Percentiles rank a stretch among this genome's conserved stretches.
Conservation (phyloP, 306 rosid genomes). For the Erythrophleum fordii region DNA sequence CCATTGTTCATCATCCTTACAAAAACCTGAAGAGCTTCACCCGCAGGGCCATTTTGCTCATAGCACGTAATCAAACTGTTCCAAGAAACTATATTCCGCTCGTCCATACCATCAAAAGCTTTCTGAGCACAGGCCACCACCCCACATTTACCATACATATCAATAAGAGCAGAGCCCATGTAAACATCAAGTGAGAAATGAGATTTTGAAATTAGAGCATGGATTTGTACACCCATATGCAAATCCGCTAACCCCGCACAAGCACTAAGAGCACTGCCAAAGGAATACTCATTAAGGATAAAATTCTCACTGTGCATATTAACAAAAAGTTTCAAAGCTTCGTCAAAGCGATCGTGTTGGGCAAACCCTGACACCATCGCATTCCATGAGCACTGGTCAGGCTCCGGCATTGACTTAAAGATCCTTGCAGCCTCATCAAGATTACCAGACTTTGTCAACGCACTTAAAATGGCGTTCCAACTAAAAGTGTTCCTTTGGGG, state of each 20-base stretch:
- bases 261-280: constrained; percentile 62
- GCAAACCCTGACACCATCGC: constrained; percentile 56
- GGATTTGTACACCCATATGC: constrained; percentile 59
- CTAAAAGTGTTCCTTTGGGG: constrained; percentile 51
- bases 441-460: constrained; percentile 41
- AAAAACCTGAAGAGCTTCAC: constrained; percentile 55
- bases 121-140: constrained; percentile 53
- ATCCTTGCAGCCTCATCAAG: constrained; percentile 55
- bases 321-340: constrained; percentile 50
- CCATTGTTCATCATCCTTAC: constrained; percentile 55
- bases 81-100: constrained; percentile 63
- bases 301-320: constrained; percentile 54
- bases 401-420: constrained; percentile 51
- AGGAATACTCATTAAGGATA: constrained; percentile 53
- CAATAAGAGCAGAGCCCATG: constrained; percentile 63
- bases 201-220: constrained; percentile 50
- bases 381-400: constrained; percentile 69
- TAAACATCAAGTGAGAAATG: constrained; percentile 45
- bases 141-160: constrained; percentile 64
- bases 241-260: constrained; percentile 57
- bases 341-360: constrained; percentile 47
- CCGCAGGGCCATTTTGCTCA: constrained; percentile 67
- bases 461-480: constrained; percentile 49
- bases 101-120: constrained; percentile 57
- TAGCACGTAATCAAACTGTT: constrained; percentile 69